These are phyloP conservation scores for Cladophialophora yegresii DNA, from an alignment of 2,329 filamentous ascomycete species.

Conservation along the genomic window DNA sequence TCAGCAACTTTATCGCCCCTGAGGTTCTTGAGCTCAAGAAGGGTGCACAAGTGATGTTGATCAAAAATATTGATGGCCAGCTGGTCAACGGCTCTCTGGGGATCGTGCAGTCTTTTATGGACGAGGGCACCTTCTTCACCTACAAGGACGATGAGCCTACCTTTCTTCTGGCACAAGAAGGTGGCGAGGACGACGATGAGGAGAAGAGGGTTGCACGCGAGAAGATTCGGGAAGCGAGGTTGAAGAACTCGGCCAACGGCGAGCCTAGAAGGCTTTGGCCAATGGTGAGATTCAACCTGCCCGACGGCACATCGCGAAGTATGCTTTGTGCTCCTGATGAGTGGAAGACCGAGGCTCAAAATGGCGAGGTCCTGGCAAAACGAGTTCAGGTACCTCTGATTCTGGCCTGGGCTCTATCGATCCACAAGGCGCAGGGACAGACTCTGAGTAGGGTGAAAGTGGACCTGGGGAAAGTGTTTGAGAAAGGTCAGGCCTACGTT, in stretches of 20 bases:
- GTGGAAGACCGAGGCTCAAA: slow-evolving; percentile 97
- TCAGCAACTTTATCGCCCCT: slow-evolving; percentile 92
- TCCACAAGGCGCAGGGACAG: slow-evolving; percentile 97
- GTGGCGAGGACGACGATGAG: slow-evolving; percentile 50
- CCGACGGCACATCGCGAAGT: slow-evolving; percentile 73
- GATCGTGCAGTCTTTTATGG: slow-evolving; percentile 80
- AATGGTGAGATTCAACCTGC: slow-evolving; percentile 77
- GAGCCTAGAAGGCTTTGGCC: slow-evolving; percentile 66
- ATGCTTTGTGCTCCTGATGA: slow-evolving; percentile 83
- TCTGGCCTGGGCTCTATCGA: slow-evolving; percentile 92
- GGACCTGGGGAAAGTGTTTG: slow-evolving; percentile 86
- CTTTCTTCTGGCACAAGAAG: slow-evolving; percentile 48
- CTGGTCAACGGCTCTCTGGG: slow-evolving; percentile 94
- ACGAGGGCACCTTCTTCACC: slow-evolving; percentile 61
- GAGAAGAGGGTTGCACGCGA: slow-evolving; percentile 50
- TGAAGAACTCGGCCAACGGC: slow-evolving; percentile 51
- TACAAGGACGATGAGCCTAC: slow-evolving; percentile 61
- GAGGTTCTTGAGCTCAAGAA: slow-evolving; percentile 78
- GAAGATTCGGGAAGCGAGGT: slow-evolving; percentile 56
- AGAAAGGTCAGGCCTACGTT: slow-evolving; percentile 97
- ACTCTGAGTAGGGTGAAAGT: slow-evolving; percentile 93
- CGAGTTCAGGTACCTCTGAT: slow-evolving; percentile 83
- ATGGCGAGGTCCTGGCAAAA: slow-evolving; percentile 87
- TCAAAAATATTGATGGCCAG: slow-evolving; percentile 95
- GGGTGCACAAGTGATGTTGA: slow-evolving; percentile 97